A percentile compares a stretch with the other conserved stretches of the same genome.
Evolutionary conservation across 2,329 filamentous ascomycete species (phyloP).

Genomic region (Domatiomyces globalis): DNA sequence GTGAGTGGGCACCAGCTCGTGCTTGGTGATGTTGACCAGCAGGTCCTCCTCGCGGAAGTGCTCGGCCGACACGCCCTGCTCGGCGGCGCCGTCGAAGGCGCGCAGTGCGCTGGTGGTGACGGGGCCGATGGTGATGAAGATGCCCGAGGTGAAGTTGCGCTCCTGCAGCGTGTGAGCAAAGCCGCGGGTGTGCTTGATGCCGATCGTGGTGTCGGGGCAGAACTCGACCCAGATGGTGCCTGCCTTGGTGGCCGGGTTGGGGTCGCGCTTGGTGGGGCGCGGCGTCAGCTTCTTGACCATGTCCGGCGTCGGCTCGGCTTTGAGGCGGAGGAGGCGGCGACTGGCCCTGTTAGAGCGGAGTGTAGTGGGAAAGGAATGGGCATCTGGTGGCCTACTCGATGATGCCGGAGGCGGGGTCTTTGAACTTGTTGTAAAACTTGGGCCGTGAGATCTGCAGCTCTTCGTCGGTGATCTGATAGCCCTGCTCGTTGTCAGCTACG

Average conservation of each 20-base stretch:
- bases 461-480: conserved; percentile 80
- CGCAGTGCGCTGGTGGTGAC: conserved; percentile 81
- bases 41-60: conserved; percentile 93
- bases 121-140: conserved; percentile 71
- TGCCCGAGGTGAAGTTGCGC: conserved; percentile 74
- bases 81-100: conserved; percentile 45
- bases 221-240: conserved; percentile 93
- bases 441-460: conserved; percentile 77
- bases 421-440: conserved; percentile 62
- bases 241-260: conserved; percentile 57
- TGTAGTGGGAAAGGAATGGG: neutral
- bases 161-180: conserved; percentile 72
- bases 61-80: conserved; percentile 56
- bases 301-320: conserved; percentile 63
- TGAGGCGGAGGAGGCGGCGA: conserved; percentile 73
- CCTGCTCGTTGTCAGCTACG: conserved; percentile 39
- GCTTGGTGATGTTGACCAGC: conserved; percentile 93
- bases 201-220: conserved; percentile 62
- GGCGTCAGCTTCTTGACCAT: conserved; percentile 80
- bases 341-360: conserved; percentile 32
- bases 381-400: conserved; percentile 12
- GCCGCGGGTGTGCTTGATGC: conserved; percentile 79
- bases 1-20: conserved; percentile 91
- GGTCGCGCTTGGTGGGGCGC: conserved; percentile 52
- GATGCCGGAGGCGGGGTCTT: conserved; percentile 41